These are phyloP conservation scores for Epichloe glyceriae DNA, from an alignment of 2,329 filamentous ascomycete species.

Conservation along the genomic window DNA sequence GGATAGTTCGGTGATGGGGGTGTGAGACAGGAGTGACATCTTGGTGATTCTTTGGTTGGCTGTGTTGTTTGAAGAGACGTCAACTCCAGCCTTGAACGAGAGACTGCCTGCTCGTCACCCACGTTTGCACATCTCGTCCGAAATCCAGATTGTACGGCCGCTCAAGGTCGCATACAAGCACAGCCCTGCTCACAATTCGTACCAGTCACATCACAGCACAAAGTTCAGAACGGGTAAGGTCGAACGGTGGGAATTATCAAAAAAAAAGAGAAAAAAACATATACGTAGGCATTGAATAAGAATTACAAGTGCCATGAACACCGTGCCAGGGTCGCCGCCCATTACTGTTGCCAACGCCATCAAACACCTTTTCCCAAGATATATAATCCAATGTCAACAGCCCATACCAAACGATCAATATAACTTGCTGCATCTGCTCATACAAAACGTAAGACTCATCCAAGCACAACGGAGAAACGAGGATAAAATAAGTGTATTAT, in stretches of 20 bases:
- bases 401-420: not conserved
- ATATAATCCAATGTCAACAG: not conserved
- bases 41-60: no score
- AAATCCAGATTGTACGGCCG: no score
- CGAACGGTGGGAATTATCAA: no score
- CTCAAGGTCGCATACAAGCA: no score
- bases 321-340: not conserved
- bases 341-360: not conserved
- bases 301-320: not conserved
- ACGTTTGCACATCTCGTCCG: no score
- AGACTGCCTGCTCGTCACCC: no score
- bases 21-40: not conserved
- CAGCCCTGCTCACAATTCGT: no score
- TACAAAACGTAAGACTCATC: not conserved
- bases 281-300: not conserved
- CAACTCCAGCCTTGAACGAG: no score
- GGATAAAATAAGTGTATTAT: slow-evolving; percentile 5
- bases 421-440: not conserved
- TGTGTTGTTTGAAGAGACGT: no score
- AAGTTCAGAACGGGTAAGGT: no score
- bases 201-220: no score
- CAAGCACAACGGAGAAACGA: not conserved
- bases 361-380: not conserved
- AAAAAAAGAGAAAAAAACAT: not conserved
- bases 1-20: slow-evolving; percentile 22